These are phyloP conservation scores for Aspergillus panamensis DNA, from an alignment of 495 filamentous ascomycete species.

Conservation along the genomic window DNA sequence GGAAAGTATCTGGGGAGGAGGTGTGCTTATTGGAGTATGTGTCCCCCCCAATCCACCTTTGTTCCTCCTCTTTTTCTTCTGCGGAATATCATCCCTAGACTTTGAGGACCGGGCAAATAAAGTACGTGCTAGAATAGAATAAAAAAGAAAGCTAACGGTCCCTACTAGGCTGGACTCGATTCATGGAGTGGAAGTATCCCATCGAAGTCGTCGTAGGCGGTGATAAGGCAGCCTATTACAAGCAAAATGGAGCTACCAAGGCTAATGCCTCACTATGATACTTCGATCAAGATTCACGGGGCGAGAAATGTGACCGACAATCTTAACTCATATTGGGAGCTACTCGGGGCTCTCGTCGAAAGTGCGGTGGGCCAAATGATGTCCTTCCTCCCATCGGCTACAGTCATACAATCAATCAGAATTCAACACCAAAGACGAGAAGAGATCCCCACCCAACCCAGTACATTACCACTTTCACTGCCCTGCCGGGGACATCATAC, in stretches of 20 bases:
- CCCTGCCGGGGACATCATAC: background rate
- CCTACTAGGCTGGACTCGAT: conserved; percentile 61
- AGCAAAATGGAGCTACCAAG: conserved; percentile 62
- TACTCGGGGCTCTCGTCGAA: too few relatives aligned
- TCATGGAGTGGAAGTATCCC: conserved; percentile 77
- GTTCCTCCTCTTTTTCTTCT: background rate
- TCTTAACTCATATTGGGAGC: background rate
- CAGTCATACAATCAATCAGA: too few relatives aligned
- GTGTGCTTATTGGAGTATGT: conserved; percentile 92
- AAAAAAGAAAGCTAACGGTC: background rate
- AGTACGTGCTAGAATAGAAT: too few relatives aligned
- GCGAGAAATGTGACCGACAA: background rate
- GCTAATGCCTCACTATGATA: conserved; percentile 66
- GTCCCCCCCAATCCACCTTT: background rate
- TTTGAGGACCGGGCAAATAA: too few relatives aligned
- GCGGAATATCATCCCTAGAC: too few relatives aligned
- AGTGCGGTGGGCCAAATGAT: too few relatives aligned
- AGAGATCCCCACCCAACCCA: too few relatives aligned
- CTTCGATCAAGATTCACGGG: background rate
- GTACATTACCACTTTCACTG: too few relatives aligned
- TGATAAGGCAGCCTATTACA: conserved; percentile 50
- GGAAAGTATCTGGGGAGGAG: conserved; percentile 91
- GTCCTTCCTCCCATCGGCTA: too few relatives aligned
- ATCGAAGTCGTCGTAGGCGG: conserved; percentile 58
- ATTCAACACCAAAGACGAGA: too few relatives aligned